These are phyloP conservation scores for Gomphus bonarii DNA, from an alignment of 1,284 basidiomycete genomes.

Conservation along the genomic window DNA sequence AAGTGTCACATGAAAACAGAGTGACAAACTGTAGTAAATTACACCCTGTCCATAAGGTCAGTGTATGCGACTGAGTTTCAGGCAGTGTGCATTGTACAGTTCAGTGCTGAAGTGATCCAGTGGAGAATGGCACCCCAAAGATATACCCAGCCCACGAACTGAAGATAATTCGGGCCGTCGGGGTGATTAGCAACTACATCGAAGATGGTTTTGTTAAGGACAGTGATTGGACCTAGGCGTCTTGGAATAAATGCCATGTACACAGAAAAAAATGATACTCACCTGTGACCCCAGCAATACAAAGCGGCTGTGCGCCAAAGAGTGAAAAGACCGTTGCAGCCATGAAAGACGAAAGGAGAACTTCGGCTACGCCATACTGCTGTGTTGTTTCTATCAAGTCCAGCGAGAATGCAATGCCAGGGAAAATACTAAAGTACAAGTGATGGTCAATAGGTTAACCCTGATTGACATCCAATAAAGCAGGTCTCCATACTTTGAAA, in stretches of 20 bases:
- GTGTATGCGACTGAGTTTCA: conserved; percentile 4
- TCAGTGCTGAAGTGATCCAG: conserved; percentile 78
- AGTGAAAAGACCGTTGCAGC: conserved; percentile 87
- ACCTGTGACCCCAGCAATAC: conserved; percentile 92
- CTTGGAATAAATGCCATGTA: not conserved
- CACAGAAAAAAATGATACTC: conserved; percentile 14
- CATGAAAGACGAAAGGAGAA: conserved; percentile 73
- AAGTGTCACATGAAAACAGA: conserved; percentile 87
- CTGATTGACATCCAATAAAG: not conserved
- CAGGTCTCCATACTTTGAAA: conserved; percentile 50
- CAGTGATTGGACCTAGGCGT: conserved; percentile 70
- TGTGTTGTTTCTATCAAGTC: conserved; percentile 89
- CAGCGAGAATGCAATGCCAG: conserved; percentile 87
- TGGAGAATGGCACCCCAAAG: conserved; percentile 92
- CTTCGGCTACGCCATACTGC: conserved; percentile 87
- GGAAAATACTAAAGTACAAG: conserved; percentile 50
- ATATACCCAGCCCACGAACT: conserved; percentile 88
- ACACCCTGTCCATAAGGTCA: conserved; percentile 43
- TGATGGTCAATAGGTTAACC: conserved; percentile 5
- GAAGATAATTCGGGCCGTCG: conserved; percentile 65
- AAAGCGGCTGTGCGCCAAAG: conserved; percentile 85
- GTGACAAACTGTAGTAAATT: conserved; percentile 83
- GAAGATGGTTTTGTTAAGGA: conserved; percentile 87
- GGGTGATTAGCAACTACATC: conserved; percentile 54
- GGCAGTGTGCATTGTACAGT: conserved; percentile 40